Evolutionary conservation across 164 flowering plant species (phyloP).

Genomic region (Cinnamomum micranthum): DNA sequence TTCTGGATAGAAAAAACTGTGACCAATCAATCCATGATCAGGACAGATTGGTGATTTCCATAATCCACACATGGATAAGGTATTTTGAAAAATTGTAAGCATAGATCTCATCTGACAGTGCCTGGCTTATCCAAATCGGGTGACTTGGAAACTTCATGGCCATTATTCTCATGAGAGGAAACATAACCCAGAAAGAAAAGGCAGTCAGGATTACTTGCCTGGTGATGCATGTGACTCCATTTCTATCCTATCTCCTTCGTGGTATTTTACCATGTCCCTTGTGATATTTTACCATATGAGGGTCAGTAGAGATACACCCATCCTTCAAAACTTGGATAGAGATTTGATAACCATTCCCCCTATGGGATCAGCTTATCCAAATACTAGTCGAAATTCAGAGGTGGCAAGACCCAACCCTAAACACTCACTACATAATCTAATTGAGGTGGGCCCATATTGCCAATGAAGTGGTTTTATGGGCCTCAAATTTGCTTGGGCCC

Average conservation of each 20-base stretch:
- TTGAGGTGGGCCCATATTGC: too few species aligned
- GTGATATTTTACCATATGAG: not conserved
- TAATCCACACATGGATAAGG: not conserved
- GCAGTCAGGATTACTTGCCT: not conserved
- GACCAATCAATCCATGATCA: not conserved
- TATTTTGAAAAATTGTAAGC: not conserved
- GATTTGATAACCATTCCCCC: not conserved
- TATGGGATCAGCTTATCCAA: too few species aligned
- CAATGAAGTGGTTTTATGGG: too few species aligned
- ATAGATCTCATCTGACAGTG: not conserved
- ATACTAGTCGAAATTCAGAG: too few species aligned
- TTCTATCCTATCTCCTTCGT: not conserved
- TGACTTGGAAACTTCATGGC: conserved; percentile 19
- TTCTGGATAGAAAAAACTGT: not conserved
- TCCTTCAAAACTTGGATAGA: not conserved
- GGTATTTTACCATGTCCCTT: not conserved
- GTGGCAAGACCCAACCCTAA: too few species aligned
- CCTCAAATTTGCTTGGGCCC: too few species aligned
- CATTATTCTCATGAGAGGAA: conserved; percentile 6
- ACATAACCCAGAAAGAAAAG: not conserved
- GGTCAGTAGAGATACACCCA: not conserved
- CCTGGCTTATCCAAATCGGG: conserved; percentile 13
- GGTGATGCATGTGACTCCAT: conserved; percentile 16
- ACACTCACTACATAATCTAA: too few species aligned
- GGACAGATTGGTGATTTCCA: not conserved